These are phyloP conservation scores for Hyphodiscus hymeniophilus DNA, from an alignment of 495 filamentous ascomycete species.

Conservation along the genomic window DNA sequence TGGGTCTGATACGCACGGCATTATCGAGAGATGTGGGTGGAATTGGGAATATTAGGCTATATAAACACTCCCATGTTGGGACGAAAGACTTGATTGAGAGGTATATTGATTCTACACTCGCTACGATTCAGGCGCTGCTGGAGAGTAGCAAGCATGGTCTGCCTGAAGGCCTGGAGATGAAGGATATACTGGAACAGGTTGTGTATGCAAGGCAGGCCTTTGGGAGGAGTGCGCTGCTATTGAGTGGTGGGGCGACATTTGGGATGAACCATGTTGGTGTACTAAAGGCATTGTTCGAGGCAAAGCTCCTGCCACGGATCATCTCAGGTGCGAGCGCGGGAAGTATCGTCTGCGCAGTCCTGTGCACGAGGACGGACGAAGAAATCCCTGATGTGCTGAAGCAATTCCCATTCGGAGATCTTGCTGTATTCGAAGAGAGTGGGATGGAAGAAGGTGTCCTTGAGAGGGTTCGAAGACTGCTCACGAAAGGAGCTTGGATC, in stretches of 20 bases:
- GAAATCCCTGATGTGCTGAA: constrained; percentile 69
- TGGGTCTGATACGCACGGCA: constrained; percentile 72
- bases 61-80: constrained; percentile 76
- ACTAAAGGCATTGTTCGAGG: constrained; percentile 74
- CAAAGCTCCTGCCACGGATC: constrained; percentile 73
- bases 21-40: constrained; percentile 74
- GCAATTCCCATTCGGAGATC: constrained; percentile 70
- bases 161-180: constrained; percentile 45
- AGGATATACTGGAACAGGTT: constrained; percentile 65
- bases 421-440: constrained; percentile 74
- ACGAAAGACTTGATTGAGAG: constrained; percentile 81
- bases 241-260: constrained; percentile 89
- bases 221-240: constrained; percentile 75
- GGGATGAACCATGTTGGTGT: constrained; percentile 96
- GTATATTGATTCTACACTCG: constrained; percentile 72
- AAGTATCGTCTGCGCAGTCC: constrained; percentile 82
- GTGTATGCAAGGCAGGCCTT: constrained; percentile 77
- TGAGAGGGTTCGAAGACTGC: constrained; percentile 61
- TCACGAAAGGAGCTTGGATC: constrained; percentile 75
- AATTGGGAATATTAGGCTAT: constrained; percentile 78
- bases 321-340: constrained; percentile 91
- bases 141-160: constrained; percentile 47
- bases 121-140: constrained; percentile 62
- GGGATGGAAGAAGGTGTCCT: constrained; percentile 60
- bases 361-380: constrained; percentile 78